Conservation (phyloP, 768 basidiomycete species). For the Sarcomyxa edulis region DNA sequence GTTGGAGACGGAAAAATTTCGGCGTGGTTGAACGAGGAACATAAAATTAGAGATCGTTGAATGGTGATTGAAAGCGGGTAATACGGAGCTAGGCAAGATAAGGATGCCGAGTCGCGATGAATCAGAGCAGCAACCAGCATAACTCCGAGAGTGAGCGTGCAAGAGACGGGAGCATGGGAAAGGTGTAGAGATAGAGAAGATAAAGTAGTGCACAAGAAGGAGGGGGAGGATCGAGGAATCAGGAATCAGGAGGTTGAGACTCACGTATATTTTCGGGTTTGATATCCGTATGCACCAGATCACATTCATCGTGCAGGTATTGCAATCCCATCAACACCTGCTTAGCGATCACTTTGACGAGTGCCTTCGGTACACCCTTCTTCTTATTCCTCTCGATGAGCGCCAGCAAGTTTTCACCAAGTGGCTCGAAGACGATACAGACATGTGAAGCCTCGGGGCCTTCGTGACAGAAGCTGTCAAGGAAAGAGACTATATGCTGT, state of each 20-base stretch:
- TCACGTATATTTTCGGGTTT: conserved; percentile 95
- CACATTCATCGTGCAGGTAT: conserved; percentile 90
- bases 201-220: conserved; percentile 8
- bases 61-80: no score
- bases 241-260: conserved; percentile 27
- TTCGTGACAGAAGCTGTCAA: conserved; percentile 82
- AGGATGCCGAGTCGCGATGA: no score
- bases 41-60: no score
- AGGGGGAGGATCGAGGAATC: conserved; percentile 7
- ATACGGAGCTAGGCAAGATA: no score
- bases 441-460: conserved; percentile 73
- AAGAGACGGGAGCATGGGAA: conserved; percentile 8
- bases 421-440: conserved; percentile 88
- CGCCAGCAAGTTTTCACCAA: conserved; percentile 73
- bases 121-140: no score
- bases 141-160: conserved; percentile 16
- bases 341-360: conserved; percentile 82
- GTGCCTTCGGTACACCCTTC: conserved; percentile 74
- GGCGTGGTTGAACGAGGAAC: conserved; percentile 15
- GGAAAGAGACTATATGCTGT: conserved; percentile 78
- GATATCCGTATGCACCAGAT: conserved; percentile 89
- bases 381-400: conserved; percentile 75
- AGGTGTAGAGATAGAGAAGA: conserved; percentile 6
- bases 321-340: conserved; percentile 86
- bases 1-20: conserved; percentile 24